phyloP scores from a whole-genome alignment of 176 grass and related monocot genomes.

The Calamus simplicifolius region DNA sequence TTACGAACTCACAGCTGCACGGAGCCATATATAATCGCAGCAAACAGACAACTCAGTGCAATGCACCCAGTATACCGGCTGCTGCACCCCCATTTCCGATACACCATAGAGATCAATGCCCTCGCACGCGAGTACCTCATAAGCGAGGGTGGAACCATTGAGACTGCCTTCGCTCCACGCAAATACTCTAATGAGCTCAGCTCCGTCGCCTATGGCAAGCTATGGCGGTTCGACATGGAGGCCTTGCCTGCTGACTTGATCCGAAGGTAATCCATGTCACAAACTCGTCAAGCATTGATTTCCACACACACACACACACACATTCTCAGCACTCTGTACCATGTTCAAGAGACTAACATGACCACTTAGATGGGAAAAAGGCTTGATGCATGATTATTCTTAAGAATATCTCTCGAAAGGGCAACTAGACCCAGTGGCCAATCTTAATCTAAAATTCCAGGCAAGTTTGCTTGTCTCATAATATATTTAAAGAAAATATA shows the following conservation, averaged over 20 bases:
- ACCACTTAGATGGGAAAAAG: no score
- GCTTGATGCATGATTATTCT: no score
- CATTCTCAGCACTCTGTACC: no score
- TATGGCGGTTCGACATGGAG: constrained; percentile 77
- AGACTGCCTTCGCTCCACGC: constrained; percentile 46
- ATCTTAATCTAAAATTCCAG: no score
- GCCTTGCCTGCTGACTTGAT: constrained; percentile 70
- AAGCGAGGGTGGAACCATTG: constrained; percentile 64
- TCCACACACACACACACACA: no score
- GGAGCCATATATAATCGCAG: constrained; percentile 78
- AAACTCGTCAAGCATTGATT: no score
- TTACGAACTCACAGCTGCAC: constrained; percentile 70
- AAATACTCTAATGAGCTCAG: constrained; percentile 64
- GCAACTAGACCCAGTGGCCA: no score
- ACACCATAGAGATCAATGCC: constrained; percentile 91
- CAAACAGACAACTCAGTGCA: constrained; percentile 68
- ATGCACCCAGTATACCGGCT: constrained; percentile 79
- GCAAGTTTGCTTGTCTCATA: no score
- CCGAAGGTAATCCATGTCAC: constrained; percentile 7
- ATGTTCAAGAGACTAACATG: no score
- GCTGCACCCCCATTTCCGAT: constrained; percentile 86
- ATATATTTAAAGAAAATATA: no score
- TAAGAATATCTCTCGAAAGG: no score
- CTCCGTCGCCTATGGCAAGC: constrained; percentile 42
- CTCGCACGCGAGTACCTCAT: constrained; percentile 53